A percentile compares a stretch with the other conserved stretches of the same genome.
Evolutionary conservation across 2,329 filamentous ascomycete species (phyloP).

Genomic region (Nemania serpens): DNA sequence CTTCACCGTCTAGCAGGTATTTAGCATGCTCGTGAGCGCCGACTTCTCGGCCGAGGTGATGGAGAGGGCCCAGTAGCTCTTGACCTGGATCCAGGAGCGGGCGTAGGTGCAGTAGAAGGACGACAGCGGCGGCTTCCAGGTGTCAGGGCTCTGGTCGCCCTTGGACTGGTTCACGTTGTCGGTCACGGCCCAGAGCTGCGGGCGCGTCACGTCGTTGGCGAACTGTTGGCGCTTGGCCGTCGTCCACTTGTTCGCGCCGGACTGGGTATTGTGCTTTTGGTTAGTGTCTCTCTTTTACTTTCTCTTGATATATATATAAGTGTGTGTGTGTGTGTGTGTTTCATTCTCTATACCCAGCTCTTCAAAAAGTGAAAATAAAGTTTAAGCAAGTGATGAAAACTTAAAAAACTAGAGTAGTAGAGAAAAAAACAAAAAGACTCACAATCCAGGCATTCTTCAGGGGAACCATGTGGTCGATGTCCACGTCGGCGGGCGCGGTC

Average conservation of each 20-base stretch:
- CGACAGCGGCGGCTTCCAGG: constrained; percentile 73
- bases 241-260: constrained; percentile 74
- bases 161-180: constrained; percentile 76
- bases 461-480: constrained; percentile 85
- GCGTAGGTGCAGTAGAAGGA: constrained; percentile 81
- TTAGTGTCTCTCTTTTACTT: constrained; percentile 36
- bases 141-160: constrained; percentile 73
- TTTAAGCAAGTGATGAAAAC: no score
- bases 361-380: background rate
- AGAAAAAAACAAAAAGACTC: constrained; percentile 32
- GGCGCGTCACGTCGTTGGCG: constrained; percentile 76
- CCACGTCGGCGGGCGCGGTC: constrained; percentile 70
- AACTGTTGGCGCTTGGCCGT: constrained; percentile 68
- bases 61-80: constrained; percentile 70
- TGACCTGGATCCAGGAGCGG: constrained; percentile 77
- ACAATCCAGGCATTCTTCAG: constrained; percentile 80
- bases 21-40: constrained; percentile 67
- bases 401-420: no score
- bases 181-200: constrained; percentile 80
- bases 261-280: constrained; percentile 49
- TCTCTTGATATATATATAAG: no score
- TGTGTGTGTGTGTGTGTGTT: no score
- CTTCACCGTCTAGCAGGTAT: constrained; percentile 52
- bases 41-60: constrained; percentile 74
- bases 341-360: no score